These are phyloP conservation scores for Pseudogymnoascus sp. DNA, from an alignment of 2,329 filamentous ascomycete genomes.

Conservation along the genomic window DNA sequence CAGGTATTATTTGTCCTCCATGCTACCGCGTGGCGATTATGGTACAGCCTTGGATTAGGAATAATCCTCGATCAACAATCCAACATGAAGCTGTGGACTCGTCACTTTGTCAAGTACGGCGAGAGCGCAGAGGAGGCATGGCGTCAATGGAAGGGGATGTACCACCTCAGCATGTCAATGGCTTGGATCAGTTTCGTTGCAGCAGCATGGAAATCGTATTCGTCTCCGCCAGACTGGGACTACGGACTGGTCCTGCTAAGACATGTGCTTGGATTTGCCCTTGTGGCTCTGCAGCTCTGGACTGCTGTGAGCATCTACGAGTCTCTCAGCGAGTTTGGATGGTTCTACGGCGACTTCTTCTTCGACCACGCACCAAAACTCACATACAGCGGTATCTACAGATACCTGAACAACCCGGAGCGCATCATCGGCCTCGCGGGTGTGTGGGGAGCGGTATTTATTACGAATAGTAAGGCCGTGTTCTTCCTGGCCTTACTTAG, in stretches of 20 bases:
- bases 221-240: slow-evolving; percentile 73
- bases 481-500: slow-evolving; percentile 79
- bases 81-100: slow-evolving; percentile 85
- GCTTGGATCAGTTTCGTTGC: slow-evolving; percentile 83
- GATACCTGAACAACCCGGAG: slow-evolving; percentile 96
- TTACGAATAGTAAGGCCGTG: slow-evolving; percentile 80
- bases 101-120: slow-evolving; percentile 95
- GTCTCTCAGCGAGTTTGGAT: slow-evolving; percentile 92
- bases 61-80: slow-evolving; percentile 80
- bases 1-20: slow-evolving; percentile 74
- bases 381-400: slow-evolving; percentile 95
- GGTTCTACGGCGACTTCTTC: slow-evolving; percentile 99
- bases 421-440: slow-evolving; percentile 87
- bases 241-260: slow-evolving; percentile 79
- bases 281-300: slow-evolving; percentile 86
- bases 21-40: slow-evolving; percentile 75
- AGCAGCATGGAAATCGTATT: slow-evolving; percentile 95
- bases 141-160: slow-evolving; percentile 95
- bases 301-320: slow-evolving; percentile 90
- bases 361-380: slow-evolving; percentile 82
- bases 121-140: slow-evolving; percentile 86
- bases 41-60: slow-evolving; percentile 85
- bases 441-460: slow-evolving; percentile 89
- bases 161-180: slow-evolving; percentile 85
- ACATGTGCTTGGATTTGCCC: slow-evolving; percentile 71